Base-by-base conservation (phyloP, 208 protist genomes). In the Leishmania major region DNA sequence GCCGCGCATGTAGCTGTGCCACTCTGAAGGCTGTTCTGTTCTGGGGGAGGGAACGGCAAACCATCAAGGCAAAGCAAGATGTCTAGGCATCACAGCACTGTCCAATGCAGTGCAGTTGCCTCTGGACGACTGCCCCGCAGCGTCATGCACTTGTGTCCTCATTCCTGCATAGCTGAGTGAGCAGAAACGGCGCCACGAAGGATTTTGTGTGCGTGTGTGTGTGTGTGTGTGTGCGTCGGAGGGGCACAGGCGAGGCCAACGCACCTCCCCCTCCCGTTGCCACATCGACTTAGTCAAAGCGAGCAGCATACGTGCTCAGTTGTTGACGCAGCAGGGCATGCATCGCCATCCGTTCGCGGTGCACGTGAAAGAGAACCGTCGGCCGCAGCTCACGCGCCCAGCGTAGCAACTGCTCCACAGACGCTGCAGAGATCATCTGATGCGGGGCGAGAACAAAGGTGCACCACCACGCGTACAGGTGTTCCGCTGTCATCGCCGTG, bases 361-460 rank as follows among this genome's bases (percentile, higher is more conserved):
- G 72, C 1, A 78, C 79, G 55, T 83, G 79, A 64, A 83, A 73
- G 45, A 83, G 47, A 3, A 74, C 25, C 1, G 72, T 73, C 11
- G 45, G 71, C 11, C 79, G 79, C 60, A 77, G 45, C 19, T 62
- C n/a, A 49, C 69, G 28, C 28, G 59, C 62, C 40, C 64, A 75
- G 35, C 19, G 10, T 4, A 83, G 5, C 1, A 17, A 0, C 49
- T 17, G 67, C 17, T 78, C 47, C n/a, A 83, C 43, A 43, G 64
- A 40, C 3, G 25, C 40, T 72, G 45, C 28, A 15, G 37, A 75
- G 13, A 11, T 5, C 0, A 49, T 71, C 22, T 17, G 7, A 71
- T 71, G 31, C 3, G 37, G 66, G 31, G 66, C 66, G 7, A 45
- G 37, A n/a, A n/a, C 17, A n/a, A 71, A 47, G 3, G 37, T 45